A percentile compares a stretch with the other conserved stretches of the same genome.
Conservation (phyloP, 495 filamentous ascomycete species). For the Penicillium robsamsonii region DNA sequence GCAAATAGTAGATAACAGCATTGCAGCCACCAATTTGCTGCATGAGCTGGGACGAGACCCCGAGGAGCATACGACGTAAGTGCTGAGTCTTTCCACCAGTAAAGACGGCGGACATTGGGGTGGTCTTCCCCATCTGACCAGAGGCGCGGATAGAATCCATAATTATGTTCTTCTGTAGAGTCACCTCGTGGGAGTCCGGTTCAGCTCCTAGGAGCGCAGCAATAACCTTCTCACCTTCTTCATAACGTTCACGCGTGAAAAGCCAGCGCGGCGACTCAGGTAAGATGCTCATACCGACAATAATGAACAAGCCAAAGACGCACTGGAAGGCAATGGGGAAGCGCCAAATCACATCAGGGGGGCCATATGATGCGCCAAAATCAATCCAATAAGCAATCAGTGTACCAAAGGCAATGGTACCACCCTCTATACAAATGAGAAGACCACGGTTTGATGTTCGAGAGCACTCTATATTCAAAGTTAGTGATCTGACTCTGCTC, state of each 20-base stretch:
- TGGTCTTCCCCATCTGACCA: conserved; percentile 42
- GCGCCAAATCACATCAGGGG: conserved; percentile 42
- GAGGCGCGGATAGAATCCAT: conserved; percentile 56
- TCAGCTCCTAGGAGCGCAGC: conserved; percentile 29
- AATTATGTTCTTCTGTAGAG: conserved; percentile 56
- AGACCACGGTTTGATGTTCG: conserved; percentile 66
- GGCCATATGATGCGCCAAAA: conserved; percentile 59
- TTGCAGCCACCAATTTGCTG: conserved; percentile 70
- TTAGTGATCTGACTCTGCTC: not conserved
- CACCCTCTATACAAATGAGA: conserved; percentile 70
- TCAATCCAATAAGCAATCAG: conserved; percentile 77
- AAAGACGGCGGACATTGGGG: conserved; percentile 13
- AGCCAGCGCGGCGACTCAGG: conserved; percentile 73
- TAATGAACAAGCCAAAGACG: conserved; percentile 60
- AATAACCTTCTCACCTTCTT: conserved; percentile 49
- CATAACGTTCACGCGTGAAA: conserved; percentile 54
- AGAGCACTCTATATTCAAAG: conserved; percentile 43
- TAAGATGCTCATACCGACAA: conserved; percentile 54
- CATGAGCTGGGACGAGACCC: conserved; percentile 53
- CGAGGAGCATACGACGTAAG: conserved; percentile 32
- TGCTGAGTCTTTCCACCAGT: conserved; percentile 34
- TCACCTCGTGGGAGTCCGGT: conserved; percentile 14
- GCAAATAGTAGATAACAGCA: conserved; percentile 75
- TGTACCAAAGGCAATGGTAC: conserved; percentile 65
- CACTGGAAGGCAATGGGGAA: conserved; percentile 74